Conservation (phyloP, 2,329 filamentous ascomycete species). For the Sordariomycetes sp. region DNA sequence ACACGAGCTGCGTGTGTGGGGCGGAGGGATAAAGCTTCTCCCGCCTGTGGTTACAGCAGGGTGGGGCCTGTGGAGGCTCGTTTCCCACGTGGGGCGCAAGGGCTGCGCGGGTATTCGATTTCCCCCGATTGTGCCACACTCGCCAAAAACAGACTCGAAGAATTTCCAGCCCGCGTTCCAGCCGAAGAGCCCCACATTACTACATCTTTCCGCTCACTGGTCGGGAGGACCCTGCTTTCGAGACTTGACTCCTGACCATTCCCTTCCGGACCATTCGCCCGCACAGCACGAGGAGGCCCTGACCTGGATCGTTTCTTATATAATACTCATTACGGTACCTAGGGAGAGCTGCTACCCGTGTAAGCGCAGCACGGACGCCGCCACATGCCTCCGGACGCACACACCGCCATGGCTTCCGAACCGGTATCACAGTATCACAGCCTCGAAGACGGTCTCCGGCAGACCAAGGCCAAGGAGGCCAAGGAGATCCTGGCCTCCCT, state of each 20-base stretch:
- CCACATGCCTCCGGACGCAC: neutral
- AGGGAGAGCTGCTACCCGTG: neutral
- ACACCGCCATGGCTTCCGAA: neutral
- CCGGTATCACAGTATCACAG: neutral
- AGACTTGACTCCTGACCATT: too few relatives aligned
- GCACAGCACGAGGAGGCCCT: too few relatives aligned
- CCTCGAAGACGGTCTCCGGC: neutral
- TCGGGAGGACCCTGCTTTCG: too few relatives aligned
- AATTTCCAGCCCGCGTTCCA: neutral
- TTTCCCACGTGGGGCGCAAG: neutral
- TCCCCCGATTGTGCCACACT: neutral
- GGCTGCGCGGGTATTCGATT: neutral
- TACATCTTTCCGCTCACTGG: too few relatives aligned
- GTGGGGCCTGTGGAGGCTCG: neutral
- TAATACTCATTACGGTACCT: neutral
- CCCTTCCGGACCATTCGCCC: too few relatives aligned
- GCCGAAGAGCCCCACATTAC: too few relatives aligned
- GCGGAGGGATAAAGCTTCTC: neutral
- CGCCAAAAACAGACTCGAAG: neutral
- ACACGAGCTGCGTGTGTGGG: neutral
- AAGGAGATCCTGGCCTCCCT: conserved; percentile 14
- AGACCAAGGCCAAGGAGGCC: neutral
- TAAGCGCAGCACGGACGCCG: neutral
- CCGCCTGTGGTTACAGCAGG: neutral
- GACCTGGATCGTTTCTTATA: neutral